A percentile compares a stretch with the other conserved stretches of the same genome.
phyloP scores from a whole-genome alignment of 2,329 filamentous ascomycete genomes.

The Paraphoma sp. region DNA sequence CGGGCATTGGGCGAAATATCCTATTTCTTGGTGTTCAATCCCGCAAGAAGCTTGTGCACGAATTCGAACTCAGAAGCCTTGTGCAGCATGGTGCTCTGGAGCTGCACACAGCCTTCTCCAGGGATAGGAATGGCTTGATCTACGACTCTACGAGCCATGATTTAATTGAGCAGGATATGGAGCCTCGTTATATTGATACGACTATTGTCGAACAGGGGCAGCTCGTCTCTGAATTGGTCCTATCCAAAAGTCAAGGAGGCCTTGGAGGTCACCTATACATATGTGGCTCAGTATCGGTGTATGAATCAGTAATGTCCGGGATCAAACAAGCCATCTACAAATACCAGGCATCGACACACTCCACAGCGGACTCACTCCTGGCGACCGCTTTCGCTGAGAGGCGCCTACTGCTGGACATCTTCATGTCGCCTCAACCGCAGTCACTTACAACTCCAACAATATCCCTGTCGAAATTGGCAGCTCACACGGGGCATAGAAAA shows the following conservation, averaged over 20 bases:
- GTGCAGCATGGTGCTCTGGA: constrained; percentile 58
- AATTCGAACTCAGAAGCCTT: constrained; percentile 56
- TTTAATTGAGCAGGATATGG: constrained; percentile 57
- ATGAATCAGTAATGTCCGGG: constrained; percentile 62
- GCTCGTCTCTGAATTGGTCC: constrained; percentile 60
- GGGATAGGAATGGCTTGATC: constrained; percentile 56
- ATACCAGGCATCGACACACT: constrained; percentile 60
- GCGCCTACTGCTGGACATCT: constrained; percentile 62
- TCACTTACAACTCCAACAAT: constrained; percentile 60
- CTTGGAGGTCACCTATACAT: constrained; percentile 58
- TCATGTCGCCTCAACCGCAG: constrained; percentile 63
- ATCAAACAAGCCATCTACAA: constrained; percentile 62
- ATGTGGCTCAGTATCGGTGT: constrained; percentile 58
- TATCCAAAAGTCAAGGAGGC: constrained; percentile 63
- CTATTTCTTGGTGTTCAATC: constrained; percentile 62
- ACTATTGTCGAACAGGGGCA: constrained; percentile 59
- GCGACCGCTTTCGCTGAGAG: constrained; percentile 63
- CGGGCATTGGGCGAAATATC: constrained; percentile 54
- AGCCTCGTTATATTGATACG: constrained; percentile 60
- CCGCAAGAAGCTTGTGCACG: constrained; percentile 60
- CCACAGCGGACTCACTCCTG: constrained; percentile 58
- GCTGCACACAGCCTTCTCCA: constrained; percentile 60
- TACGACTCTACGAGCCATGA: constrained; percentile 52
- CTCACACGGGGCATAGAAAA: constrained; percentile 59
- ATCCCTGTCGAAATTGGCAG: constrained; percentile 57